Evolutionary conservation across 2,329 filamentous ascomycete genomes (phyloP).

Genomic region (Ophiostoma pallidulum): DNA sequence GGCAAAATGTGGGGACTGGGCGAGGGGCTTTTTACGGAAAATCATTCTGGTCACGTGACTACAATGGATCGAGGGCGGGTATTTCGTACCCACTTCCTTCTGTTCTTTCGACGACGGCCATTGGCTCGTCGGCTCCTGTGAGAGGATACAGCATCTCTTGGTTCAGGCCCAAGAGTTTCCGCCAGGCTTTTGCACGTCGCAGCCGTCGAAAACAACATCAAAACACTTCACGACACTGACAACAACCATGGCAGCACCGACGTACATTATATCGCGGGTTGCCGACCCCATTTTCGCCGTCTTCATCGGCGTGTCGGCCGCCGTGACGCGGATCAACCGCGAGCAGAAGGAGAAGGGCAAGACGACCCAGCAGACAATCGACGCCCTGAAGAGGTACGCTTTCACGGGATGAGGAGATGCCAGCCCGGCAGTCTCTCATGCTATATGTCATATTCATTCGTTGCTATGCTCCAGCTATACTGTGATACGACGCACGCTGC

Average conservation of each 20-base stretch:
- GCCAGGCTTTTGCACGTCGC: too few species aligned
- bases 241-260: slow-evolving; percentile 40
- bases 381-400: slow-evolving; percentile 37
- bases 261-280: slow-evolving; percentile 51
- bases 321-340: slow-evolving; percentile 48
- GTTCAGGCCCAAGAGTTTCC: too few species aligned
- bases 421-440: too few species aligned
- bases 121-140: too few species aligned
- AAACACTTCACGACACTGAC: neutral
- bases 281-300: slow-evolving; percentile 52
- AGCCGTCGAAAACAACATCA: neutral
- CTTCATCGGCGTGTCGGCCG: slow-evolving; percentile 45
- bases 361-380: slow-evolving; percentile 40
- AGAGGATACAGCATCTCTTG: too few species aligned
- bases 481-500: too few species aligned
- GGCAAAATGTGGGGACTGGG: neutral
- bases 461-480: neutral
- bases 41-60: too few species aligned
- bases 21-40: too few species aligned
- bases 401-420: neutral
- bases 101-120: too few species aligned
- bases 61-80: too few species aligned
- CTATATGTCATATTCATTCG: too few species aligned
- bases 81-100: too few species aligned
- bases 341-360: slow-evolving; percentile 50